Conservation (phyloP, 176 grass and related monocot genomes). For the Rhynchospora breviuscula region DNA sequence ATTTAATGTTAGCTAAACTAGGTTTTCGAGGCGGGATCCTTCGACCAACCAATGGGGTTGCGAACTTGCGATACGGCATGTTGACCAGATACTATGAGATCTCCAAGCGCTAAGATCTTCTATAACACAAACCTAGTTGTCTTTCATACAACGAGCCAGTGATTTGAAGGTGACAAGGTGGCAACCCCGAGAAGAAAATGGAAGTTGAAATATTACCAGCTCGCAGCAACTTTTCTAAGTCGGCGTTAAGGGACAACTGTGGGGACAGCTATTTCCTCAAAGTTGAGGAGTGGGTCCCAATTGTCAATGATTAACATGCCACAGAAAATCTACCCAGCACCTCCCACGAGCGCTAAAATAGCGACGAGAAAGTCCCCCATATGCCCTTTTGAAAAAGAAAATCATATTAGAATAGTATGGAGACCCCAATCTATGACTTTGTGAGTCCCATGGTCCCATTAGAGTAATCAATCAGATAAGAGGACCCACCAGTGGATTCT, state of each 20-base stretch:
- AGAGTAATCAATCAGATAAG: not conserved
- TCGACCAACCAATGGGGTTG: not conserved
- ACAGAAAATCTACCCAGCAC: not conserved
- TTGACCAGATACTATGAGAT: not conserved
- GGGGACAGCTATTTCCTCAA: not conserved
- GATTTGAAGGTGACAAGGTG: not conserved
- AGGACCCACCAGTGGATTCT: not conserved
- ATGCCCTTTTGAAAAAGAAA: not conserved
- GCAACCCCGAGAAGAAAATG: too few relatives aligned
- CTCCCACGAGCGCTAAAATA: not conserved
- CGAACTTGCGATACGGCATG: not conserved
- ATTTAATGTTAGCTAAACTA: not conserved
- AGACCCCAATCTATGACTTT: not conserved
- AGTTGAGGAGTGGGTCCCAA: not conserved
- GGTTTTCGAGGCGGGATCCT: constrained; percentile 19
- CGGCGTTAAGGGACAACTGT: not conserved
- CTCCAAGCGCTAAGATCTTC: not conserved
- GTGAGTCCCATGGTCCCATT: not conserved
- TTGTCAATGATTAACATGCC: not conserved
- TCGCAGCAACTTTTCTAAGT: too few relatives aligned
- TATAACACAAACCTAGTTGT: not conserved
- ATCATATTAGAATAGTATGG: not conserved
- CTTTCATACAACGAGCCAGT: not conserved
- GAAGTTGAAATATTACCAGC: too few relatives aligned
- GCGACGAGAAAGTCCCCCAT: not conserved